Conservation (phyloP, 2,329 filamentous ascomycete genomes). For the Nemania diffusa region DNA sequence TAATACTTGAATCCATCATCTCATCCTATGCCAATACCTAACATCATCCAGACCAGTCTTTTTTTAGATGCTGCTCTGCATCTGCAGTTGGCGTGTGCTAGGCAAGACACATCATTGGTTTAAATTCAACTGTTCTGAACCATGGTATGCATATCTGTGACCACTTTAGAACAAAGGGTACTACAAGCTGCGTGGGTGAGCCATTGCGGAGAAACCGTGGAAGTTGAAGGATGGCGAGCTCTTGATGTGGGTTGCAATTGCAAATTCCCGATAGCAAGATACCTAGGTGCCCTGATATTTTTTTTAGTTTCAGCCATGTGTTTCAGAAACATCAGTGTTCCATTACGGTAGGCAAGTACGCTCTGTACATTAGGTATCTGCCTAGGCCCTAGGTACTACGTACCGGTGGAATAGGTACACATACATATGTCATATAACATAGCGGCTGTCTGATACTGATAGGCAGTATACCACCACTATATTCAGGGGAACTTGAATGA, state of each 20-base stretch:
- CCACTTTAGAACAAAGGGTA: conserved; percentile 23
- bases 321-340: neutral
- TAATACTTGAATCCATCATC: too few relatives aligned
- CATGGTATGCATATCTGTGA: conserved; percentile 12
- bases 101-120: conserved; percentile 10
- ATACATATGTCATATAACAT: too few relatives aligned
- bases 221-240: conserved; percentile 1
- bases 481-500: conserved; percentile 20
- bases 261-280: neutral
- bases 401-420: too few relatives aligned
- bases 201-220: conserved; percentile 24
- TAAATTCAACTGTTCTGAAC: neutral
- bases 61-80: neutral
- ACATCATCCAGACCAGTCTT: neutral
- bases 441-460: neutral
- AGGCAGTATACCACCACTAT: neutral
- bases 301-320: neutral
- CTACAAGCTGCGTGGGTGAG: conserved; percentile 5
- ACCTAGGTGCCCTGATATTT: neutral
- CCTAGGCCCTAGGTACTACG: too few relatives aligned
- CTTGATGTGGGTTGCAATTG: neutral
- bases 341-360: neutral
- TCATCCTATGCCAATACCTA: too few relatives aligned
- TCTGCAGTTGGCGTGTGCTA: conserved; percentile 6
- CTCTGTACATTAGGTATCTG: neutral